Percentiles rank a stretch among this genome's conserved stretches.
Conservation (phyloP, 352 stramenopile genomes). For the Phytopythium vexans region DNA sequence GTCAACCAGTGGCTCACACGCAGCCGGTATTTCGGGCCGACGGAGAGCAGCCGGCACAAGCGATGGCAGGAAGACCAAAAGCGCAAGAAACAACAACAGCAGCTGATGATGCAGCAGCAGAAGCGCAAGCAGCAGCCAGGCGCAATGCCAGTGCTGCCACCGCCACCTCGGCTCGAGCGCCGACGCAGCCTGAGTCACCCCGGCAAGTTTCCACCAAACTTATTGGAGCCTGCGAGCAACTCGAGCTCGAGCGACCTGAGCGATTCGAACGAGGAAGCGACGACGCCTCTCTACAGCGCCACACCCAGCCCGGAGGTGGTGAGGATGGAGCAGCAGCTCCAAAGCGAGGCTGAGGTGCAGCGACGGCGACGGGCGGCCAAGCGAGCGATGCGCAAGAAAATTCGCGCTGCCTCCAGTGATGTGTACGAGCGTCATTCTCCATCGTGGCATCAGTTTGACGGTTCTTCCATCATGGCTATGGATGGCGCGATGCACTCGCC, state of each 20-base stretch:
- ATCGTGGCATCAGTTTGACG: constrained; percentile 2
- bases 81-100: constrained; percentile 38
- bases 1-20: constrained; percentile 52
- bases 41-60: constrained; percentile 73
- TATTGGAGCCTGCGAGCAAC: constrained; percentile 4
- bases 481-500: too few species aligned
- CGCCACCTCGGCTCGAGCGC: constrained; percentile 16
- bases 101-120: constrained; percentile 17
- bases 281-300: constrained; percentile 3
- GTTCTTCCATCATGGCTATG: too few species aligned
- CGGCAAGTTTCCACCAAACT: constrained; percentile 14
- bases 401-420: constrained; percentile 31
- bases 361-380: constrained; percentile 16
- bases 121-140: constrained; percentile 12
- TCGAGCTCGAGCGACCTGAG: constrained; percentile 19
- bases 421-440: constrained; percentile 33
- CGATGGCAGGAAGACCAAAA: constrained; percentile 73
- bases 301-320: constrained; percentile 2
- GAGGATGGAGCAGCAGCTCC: constrained; percentile 28
- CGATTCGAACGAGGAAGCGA: constrained; percentile 20
- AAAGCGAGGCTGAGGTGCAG: constrained; percentile 13
- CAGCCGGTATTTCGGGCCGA: constrained; percentile 77
- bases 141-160: constrained; percentile 7
- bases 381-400: constrained; percentile 32
- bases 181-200: constrained; percentile 37